Percentiles rank a stretch among this genome's conserved stretches.
phyloP scores from a whole-genome alignment of 345 rosid species.

The Capsella bursapastoris region DNA sequence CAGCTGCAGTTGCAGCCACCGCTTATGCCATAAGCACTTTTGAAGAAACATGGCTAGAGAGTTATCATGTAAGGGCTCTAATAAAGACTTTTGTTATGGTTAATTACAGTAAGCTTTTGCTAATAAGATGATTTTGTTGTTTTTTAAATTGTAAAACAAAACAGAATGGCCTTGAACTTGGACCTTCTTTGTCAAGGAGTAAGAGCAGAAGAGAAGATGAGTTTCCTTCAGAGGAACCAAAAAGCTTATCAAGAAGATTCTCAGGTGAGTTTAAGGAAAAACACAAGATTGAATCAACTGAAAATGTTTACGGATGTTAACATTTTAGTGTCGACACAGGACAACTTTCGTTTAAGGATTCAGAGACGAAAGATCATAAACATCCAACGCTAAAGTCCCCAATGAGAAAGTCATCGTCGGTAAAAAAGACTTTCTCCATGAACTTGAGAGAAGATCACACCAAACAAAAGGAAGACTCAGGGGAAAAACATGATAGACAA shows the following conservation, averaged over 20 bases:
- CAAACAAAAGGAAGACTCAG: conserved; percentile 23
- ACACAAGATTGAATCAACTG: neutral
- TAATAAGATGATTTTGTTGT: neutral
- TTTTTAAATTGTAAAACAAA: conserved; percentile 1
- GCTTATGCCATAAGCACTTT: conserved; percentile 43
- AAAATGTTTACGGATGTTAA: neutral
- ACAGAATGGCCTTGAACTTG: conserved; percentile 38
- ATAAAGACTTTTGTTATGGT: neutral
- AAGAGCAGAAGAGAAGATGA: conserved; percentile 29
- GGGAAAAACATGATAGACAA: conserved; percentile 33
- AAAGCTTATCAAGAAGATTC: conserved; percentile 43
- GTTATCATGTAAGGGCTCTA: conserved; percentile 30
- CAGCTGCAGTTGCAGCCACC: conserved; percentile 47
- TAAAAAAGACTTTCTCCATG: conserved; percentile 35
- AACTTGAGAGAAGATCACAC: conserved; percentile 16
- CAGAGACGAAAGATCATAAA: conserved; percentile 19
- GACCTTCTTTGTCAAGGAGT: conserved; percentile 37
- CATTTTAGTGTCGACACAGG: conserved; percentile 15
- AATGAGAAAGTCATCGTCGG: conserved; percentile 30
- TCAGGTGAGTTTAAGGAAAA: conserved; percentile 35
- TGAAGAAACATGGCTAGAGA: conserved; percentile 34
- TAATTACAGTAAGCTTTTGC: neutral
- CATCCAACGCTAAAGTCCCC: conserved; percentile 25
- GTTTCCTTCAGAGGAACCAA: conserved; percentile 30
- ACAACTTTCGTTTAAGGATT: conserved; percentile 35